Conservation (phyloP, 2,329 filamentous ascomycete species). For the Penicillium expansum region DNA sequence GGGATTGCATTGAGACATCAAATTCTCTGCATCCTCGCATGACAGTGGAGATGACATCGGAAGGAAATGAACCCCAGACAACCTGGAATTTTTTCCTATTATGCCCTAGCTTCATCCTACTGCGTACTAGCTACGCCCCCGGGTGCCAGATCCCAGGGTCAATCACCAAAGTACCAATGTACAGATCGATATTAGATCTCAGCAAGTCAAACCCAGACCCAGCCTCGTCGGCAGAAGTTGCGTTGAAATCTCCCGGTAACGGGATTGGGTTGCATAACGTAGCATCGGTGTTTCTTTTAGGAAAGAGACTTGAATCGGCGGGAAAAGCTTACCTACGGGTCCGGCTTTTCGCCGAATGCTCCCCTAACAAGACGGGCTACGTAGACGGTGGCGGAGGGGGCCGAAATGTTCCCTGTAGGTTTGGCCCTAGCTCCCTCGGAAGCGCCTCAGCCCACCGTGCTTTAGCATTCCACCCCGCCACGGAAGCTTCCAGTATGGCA, state of each 20-base stretch:
- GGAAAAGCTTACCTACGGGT: slow-evolving; percentile 14
- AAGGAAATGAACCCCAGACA: neutral
- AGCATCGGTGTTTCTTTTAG: slow-evolving; percentile 19
- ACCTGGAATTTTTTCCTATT: neutral
- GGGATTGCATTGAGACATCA: neutral
- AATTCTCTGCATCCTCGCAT: slow-evolving; percentile 5
- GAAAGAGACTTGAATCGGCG: slow-evolving; percentile 17
- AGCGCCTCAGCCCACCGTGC: slow-evolving; percentile 12
- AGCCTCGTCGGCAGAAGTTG: slow-evolving; percentile 4
- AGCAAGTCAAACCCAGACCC: slow-evolving; percentile 1
- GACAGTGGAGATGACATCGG: slow-evolving; percentile 7
- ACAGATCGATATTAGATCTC: slow-evolving; percentile 22
- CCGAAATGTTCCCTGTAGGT: neutral
- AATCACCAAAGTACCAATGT: slow-evolving; percentile 4
- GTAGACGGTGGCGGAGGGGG: neutral
- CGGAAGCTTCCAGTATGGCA: slow-evolving; percentile 17
- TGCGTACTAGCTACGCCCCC: neutral
- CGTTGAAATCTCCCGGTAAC: slow-evolving; percentile 18
- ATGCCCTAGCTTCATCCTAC: neutral
- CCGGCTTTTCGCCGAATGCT: slow-evolving; percentile 2
- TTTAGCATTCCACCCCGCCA: slow-evolving; percentile 5
- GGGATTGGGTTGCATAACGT: slow-evolving; percentile 27
- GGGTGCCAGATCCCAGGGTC: slow-evolving; percentile 4
- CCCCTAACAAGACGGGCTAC: neutral
- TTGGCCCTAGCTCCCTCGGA: neutral